Evolutionary conservation across 1,284 basidiomycete species (phyloP).

Genomic region (Taiwanofungus camphoratus): DNA sequence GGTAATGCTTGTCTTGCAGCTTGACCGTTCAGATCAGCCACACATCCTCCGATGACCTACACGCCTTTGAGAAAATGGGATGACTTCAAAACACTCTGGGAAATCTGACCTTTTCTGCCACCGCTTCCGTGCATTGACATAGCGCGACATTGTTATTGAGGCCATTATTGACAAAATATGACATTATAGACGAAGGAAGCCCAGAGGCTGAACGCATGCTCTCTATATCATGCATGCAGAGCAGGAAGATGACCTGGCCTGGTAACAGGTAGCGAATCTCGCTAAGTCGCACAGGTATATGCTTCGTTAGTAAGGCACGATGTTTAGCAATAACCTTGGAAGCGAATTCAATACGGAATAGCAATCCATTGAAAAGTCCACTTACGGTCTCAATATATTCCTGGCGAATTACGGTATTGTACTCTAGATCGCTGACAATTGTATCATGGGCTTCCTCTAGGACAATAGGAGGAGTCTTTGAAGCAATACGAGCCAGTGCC

Average conservation of each 20-base stretch:
- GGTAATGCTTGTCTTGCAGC: conserved; percentile 81
- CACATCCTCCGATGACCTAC: conserved; percentile 71
- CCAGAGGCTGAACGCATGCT: conserved; percentile 80
- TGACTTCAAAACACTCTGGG: not conserved
- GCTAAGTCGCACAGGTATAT: conserved; percentile 64
- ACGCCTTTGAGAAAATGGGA: not conserved
- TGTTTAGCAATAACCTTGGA: conserved; percentile 64
- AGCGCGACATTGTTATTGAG: conserved; percentile 71
- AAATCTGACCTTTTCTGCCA: conserved; percentile 74
- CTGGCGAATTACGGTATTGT: conserved; percentile 88
- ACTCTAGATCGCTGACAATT: conserved; percentile 87
- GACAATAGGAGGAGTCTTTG: conserved; percentile 85
- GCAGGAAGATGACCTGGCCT: conserved; percentile 83
- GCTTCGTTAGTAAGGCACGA: conserved; percentile 54
- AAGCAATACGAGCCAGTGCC: conserved; percentile 77
- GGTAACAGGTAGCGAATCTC: conserved; percentile 77
- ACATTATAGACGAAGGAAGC: conserved; percentile 76
- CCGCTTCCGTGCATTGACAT: conserved; percentile 74
- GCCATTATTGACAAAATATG: conserved; percentile 88
- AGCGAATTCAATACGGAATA: not conserved
- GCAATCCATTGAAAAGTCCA: conserved; percentile 1
- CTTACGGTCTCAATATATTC: conserved; percentile 78
- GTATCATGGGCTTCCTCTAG: conserved; percentile 82
- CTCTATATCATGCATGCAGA: conserved; percentile 89
- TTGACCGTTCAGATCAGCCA: conserved; percentile 63